A percentile compares a stretch with the other conserved stretches of the same genome.
Conservation (phyloP, 2,329 filamentous ascomycete species). For the Penicillium carneum region DNA sequence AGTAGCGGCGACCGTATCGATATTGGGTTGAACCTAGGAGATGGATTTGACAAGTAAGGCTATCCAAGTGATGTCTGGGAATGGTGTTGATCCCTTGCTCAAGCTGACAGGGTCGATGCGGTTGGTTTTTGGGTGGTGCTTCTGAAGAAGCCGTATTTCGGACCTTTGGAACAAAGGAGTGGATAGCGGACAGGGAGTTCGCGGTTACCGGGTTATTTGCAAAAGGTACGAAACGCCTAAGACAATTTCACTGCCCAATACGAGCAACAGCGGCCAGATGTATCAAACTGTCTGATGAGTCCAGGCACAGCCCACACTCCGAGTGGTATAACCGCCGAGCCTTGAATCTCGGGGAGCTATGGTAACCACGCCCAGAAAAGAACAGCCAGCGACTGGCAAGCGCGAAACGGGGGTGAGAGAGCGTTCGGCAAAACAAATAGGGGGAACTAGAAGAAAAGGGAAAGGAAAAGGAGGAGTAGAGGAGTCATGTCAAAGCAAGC, state of each 20-base stretch:
- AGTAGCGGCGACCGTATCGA: slow-evolving; percentile 24
- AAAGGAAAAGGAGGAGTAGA: slow-evolving; percentile 20
- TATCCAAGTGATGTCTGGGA: background rate
- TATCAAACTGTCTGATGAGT: slow-evolving; percentile 28
- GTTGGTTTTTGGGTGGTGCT: slow-evolving; percentile 7
- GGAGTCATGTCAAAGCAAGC: slow-evolving; percentile 14
- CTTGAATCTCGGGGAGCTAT: slow-evolving; percentile 17
- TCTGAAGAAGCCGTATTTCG: slow-evolving; percentile 9
- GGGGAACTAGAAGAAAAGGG: slow-evolving; percentile 15
- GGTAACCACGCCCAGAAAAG: slow-evolving; percentile 7
- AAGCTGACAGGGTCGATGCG: slow-evolving; percentile 2
- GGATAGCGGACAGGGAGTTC: slow-evolving; percentile 1
- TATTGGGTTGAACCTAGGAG: background rate
- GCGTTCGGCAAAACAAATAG: slow-evolving; percentile 5
- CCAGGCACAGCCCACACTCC: slow-evolving; percentile 29
- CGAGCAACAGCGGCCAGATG: slow-evolving; percentile 21
- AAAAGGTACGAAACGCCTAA: slow-evolving; percentile 13
- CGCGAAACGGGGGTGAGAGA: slow-evolving; percentile 1
- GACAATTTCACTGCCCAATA: slow-evolving; percentile 20
- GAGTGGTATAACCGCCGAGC: slow-evolving; percentile 30
- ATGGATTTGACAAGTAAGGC: background rate
- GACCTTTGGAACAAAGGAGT: slow-evolving; percentile 25
- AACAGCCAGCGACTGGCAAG: slow-evolving; percentile 6
- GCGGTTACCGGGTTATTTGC: slow-evolving; percentile 1
- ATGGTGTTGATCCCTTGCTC: background rate